Base-by-base conservation (phyloP, 2,329 filamentous ascomycete species). In the Amauroascus verrucosus region DNA sequence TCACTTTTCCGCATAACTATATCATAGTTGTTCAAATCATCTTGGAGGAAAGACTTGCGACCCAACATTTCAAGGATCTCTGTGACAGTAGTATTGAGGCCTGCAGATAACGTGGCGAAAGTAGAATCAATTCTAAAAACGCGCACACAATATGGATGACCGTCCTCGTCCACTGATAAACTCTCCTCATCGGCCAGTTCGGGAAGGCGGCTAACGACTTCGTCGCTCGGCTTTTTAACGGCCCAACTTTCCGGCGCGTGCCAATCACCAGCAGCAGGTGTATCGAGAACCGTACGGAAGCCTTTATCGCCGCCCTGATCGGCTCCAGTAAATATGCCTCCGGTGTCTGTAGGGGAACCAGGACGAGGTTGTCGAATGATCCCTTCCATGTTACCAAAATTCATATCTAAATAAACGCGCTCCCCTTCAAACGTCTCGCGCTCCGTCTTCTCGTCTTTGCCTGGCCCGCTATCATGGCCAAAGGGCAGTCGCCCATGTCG, bases 211-310 rank as follows among this genome's bases (percentile, higher is more conserved):
- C 63, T 58, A 14, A 65, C 61, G n/a, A 65, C 55, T 40, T 72
- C 69, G 22, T 73, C 70, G 37, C 63, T 63, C 37, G 74, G 70
- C 54, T 82, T 83, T 60, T 86, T 87, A 24, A 97, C 91, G 48
- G 87, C 89, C 93, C 93, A 98, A 66, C 90, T 96, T 67, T 97
- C 91, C 1, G 93, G 91, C 2, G 90, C 90, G 67, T 94, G 87
- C 91, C 91, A 98, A 2, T 81, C 81, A 1, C 83, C 82, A 37
- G 66, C 70, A 48, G 33, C 26, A 24, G 46, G 6, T 14, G 30
- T 32, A 20, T 57, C 57, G 5, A 56, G 51, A 16, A 72, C 68
- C 24, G 68, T 65, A 14, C 56, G 33, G 61, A 28, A 57, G 60
- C 20, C 65, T 66, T n/a, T 54, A 20, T 41, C 53, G 16, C 40